Conservation (phyloP, 2,329 filamentous ascomycete genomes). For the Sporothrix brunneoviolacea region DNA sequence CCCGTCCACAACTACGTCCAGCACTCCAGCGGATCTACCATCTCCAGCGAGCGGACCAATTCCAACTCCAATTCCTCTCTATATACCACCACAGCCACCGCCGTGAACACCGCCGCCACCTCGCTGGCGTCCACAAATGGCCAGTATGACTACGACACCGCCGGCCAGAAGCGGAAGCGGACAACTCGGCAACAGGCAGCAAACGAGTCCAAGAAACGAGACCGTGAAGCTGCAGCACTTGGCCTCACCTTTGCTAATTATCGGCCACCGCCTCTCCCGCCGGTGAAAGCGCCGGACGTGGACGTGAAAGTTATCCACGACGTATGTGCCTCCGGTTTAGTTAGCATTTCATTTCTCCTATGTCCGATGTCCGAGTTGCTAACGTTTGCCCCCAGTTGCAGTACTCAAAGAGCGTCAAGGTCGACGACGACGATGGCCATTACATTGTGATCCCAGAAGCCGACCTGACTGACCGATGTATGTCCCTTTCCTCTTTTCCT, state of each 20-base stretch:
- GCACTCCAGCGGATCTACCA: conserved; percentile 57
- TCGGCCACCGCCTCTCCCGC: conserved; percentile 77
- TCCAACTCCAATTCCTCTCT: conserved; percentile 71
- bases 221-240: conserved; percentile 63
- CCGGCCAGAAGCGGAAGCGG: conserved; percentile 87
- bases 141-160: conserved; percentile 58
- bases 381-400: conserved; percentile 19
- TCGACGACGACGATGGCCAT: conserved; percentile 95
- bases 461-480: conserved; percentile 83
- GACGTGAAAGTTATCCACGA: conserved; percentile 55
- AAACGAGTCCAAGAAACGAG: conserved; percentile 73
- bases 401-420: conserved; percentile 53
- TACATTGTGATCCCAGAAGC: conserved; percentile 89
- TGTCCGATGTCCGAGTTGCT: neutral
- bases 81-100: conserved; percentile 71
- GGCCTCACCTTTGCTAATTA: conserved; percentile 72
- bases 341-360: too few species aligned
- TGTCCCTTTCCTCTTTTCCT: conserved; percentile 30
- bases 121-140: conserved; percentile 65
- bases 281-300: conserved; percentile 83
- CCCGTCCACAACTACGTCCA: conserved; percentile 56
- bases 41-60: conserved; percentile 76
- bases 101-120: conserved; percentile 72
- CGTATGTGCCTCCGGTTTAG: conserved; percentile 49
- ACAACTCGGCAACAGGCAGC: conserved; percentile 66